phyloP scores from a whole-genome alignment of 2,329 filamentous ascomycete species.

The Phaeophleospora eucalypticola region DNA sequence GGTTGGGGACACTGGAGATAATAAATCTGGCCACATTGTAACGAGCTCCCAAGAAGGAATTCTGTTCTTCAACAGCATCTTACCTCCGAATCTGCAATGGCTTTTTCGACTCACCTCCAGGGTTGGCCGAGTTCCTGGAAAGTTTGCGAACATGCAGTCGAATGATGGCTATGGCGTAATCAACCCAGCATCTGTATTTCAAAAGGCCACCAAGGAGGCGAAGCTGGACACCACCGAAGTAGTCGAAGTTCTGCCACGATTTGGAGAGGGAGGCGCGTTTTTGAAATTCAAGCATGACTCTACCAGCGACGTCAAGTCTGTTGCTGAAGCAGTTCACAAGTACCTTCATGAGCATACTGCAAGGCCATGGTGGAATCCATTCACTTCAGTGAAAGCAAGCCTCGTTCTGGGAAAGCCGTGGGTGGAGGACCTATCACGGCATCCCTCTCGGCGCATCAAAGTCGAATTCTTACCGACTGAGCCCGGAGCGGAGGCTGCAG shows the following conservation, averaged over 20 bases:
- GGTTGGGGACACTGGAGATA: conserved; percentile 29
- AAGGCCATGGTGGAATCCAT: conserved; percentile 86
- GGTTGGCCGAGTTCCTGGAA: conserved; percentile 28
- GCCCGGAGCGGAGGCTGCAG: conserved; percentile 66
- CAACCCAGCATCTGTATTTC: conserved; percentile 53
- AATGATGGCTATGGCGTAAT: conserved; percentile 41
- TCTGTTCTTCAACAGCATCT: conserved; percentile 87
- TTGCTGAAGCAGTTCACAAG: conserved; percentile 59
- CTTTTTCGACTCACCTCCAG: conserved; percentile 50
- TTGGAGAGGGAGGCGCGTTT: conserved; percentile 91
- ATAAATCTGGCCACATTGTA: conserved; percentile 77
- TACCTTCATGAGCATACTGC: conserved; percentile 67
- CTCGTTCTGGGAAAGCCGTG: conserved; percentile 82
- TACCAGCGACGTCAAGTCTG: conserved; percentile 46
- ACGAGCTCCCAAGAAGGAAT: conserved; percentile 72
- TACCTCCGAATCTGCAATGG: conserved; percentile 72
- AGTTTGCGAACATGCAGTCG: conserved; percentile 8
- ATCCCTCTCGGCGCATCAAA: conserved; percentile 70
- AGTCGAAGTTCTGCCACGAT: conserved; percentile 73
- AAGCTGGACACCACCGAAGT: conserved; percentile 54
- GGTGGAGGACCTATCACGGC: conserved; percentile 85
- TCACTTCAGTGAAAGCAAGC: conserved; percentile 64
- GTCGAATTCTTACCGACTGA: conserved; percentile 78
- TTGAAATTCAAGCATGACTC: conserved; percentile 70
- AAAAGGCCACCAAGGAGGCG: conserved; percentile 35